Base-by-base conservation (phyloP, 495 filamentous ascomycete species). In the Daldinia vernicosa region DNA sequence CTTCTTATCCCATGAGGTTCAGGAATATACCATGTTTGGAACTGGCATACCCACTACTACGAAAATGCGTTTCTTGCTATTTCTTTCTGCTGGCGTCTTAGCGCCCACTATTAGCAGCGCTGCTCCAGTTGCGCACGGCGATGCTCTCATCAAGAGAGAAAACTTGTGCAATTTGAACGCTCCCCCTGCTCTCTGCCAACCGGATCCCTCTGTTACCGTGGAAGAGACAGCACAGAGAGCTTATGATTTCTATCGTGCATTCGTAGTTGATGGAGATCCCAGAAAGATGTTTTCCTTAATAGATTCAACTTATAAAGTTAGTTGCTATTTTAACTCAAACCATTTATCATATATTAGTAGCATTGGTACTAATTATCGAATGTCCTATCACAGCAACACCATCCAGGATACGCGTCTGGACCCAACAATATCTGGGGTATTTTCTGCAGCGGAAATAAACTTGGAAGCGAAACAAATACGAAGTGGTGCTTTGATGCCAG, bases 221-320 rank as follows among this genome's bases (percentile, higher is more conserved):
- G 82, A 82, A 60, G 81, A 84, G 76, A 83, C 81, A 45, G 82
- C 81, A 0, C 67, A 71, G 61, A 69, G 81, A 51, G 82, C 82
- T 17, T 84, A 84, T 70, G 74, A 84, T 52, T 84, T 84, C 72
- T 84, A 84, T 58, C 82, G 82, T 53, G 81, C 81, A 1, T 84
- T 84, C 50, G 79, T 84, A 3, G 80, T 82, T 5, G 82, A 84
- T 51, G 82, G 81, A 8, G 80, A 83, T 47, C 81, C 82, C 5
- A 75, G 76, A 58, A 82, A 73, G 52, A 84, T 84, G 82, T 84
- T 84, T 61, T 83, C 82, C 14, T 68, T 81, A 33, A 84, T 84
- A 37, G 82, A 83, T 39, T 77, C 76, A 15, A 64, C 55, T 15
- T 82, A 82, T 51, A 77, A 69, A 53, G 80, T 82, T 56, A 72